Base-by-base conservation (phyloP, 495 filamentous ascomycete genomes). In the Glonium stellatum region DNA sequence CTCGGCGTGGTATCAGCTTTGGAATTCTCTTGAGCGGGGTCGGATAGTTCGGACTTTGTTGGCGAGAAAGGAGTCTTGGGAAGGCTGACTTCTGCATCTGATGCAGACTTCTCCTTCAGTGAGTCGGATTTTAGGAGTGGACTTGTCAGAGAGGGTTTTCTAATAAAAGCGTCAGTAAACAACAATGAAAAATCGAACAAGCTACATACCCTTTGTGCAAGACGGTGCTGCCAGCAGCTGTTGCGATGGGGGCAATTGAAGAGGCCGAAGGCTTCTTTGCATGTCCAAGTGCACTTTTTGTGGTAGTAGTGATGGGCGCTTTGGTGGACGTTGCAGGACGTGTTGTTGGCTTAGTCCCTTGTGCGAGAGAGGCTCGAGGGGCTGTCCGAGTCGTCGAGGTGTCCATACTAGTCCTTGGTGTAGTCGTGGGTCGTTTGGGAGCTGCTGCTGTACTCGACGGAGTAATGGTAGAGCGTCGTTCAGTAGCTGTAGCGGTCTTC, bases 61-160 rank as follows among this genome's bases (percentile, higher is more conserved):
- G 57, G 57, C 11, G 55, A 54, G 5, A 67, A 46, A 18, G 47
- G 37, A 1, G 23, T 44, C 50, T 50, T 64, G 5, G 51, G 47
- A 6, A 54, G 36, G n/a, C 64, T 61, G 37, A 54, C 48, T 54
- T 67, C 65, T 34, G 57, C 58, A 54, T 67, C 65, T 21, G 65
- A 67, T 10, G 46, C 39, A 54, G 58, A 60, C 54, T 63, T 61
- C 5, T 60, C 59, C 52, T 60, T 60, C 22, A 37, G 37, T 15
- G 10, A 19, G 23, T 56, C 9, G 27, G 25, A 35, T 15, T 39
- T 55, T 23, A 58, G 53, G 18, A 58, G 53, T n/a, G 21, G 21
- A 8, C 48, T 51, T 31, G 25, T 5, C 5, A 31, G 18, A 27
- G 48, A 4, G 6, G 15, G 25, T 25, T 25, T 51, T 8, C 48